phyloP scores from a whole-genome alignment of 495 filamentous ascomycete genomes.

The Hyaloscypha variabilis region DNA sequence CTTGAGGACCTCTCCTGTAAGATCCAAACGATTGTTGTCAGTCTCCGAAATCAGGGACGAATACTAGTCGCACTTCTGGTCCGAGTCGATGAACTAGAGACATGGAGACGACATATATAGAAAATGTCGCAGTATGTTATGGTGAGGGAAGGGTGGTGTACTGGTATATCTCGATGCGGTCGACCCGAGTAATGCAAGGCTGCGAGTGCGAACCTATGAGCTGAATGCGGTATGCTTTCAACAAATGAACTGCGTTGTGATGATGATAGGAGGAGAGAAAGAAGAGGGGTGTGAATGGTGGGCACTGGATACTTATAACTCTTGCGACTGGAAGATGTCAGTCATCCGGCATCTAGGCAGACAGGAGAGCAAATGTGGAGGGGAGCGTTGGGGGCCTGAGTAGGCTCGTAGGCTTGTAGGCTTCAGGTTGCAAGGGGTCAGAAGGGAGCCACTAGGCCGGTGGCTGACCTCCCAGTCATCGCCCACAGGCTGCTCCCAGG shows the following conservation, averaged over 20 bases:
- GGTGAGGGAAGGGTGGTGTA: slow-evolving; percentile 1
- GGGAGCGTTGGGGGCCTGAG: neutral
- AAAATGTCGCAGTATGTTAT: slow-evolving; percentile 6
- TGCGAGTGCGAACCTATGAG: neutral
- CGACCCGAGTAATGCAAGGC: slow-evolving; percentile 1
- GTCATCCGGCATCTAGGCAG: slow-evolving; percentile 8
- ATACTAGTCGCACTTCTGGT: slow-evolving; percentile 23
- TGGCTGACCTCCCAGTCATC: neutral
- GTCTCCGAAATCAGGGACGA: slow-evolving; percentile 32
- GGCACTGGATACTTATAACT: slow-evolving; percentile 6
- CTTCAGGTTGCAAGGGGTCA: too few species aligned
- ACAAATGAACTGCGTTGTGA: neutral
- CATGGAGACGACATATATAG: slow-evolving; percentile 32
- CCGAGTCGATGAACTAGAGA: slow-evolving; percentile 27
- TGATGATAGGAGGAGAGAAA: slow-evolving; percentile 5
- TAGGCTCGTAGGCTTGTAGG: too few species aligned
- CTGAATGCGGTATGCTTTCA: slow-evolving; percentile 3
- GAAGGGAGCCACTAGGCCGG: too few species aligned
- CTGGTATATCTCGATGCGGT: neutral
- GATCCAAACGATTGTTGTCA: slow-evolving; percentile 22
- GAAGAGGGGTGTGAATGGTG: slow-evolving; percentile 7
- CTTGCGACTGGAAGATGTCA: slow-evolving; percentile 1
- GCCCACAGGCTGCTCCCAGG: neutral
- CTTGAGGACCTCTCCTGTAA: slow-evolving; percentile 7
- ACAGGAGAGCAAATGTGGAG: neutral